A percentile compares a stretch with the other conserved stretches of the same genome.
Conservation (phyloP, 768 basidiomycete species). For the Boletales sp. region DNA sequence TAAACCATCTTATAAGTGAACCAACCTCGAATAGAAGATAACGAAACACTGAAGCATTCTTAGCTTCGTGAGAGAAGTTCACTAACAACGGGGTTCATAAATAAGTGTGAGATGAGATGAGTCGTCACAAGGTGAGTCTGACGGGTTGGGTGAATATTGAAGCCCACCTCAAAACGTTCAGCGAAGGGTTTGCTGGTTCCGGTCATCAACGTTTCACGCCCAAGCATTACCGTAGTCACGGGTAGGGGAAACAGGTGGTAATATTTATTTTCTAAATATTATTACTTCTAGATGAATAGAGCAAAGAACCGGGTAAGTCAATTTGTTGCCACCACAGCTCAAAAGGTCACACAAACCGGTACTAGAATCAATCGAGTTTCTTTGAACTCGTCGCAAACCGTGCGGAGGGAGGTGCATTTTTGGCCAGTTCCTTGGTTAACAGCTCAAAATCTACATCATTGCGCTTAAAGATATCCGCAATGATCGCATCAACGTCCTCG, state of each 20-base stretch:
- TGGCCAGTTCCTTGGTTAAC: slow-evolving; percentile 22
- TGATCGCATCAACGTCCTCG: slow-evolving; percentile 29
- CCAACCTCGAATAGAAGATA: neutral
- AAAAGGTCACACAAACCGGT: neutral
- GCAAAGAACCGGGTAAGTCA: neutral
- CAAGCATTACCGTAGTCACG: too few species aligned
- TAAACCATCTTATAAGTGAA: slow-evolving; percentile 4
- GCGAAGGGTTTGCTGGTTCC: too few species aligned
- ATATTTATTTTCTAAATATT: neutral
- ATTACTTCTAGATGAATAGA: neutral
- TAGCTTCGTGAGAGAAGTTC: slow-evolving; percentile 2
- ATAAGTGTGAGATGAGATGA: neutral
- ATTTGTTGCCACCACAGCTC: too few species aligned
- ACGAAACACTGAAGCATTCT: neutral
- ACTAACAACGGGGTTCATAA: neutral
- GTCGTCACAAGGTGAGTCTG: neutral
- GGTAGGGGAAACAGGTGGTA: neutral
- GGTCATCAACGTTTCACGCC: too few species aligned
- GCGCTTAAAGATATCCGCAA: slow-evolving; percentile 30
- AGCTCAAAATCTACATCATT: slow-evolving; percentile 30
- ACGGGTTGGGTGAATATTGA: neutral
- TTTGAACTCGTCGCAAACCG: slow-evolving; percentile 26
- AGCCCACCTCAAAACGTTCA: neutral
- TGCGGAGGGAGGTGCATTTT: slow-evolving; percentile 14
- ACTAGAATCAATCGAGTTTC: slow-evolving; percentile 23